A percentile compares a stretch with the other conserved stretches of the same genome.
phyloP scores from a whole-genome alignment of 345 rosid species.

The Streptanthus diversifolius region DNA sequence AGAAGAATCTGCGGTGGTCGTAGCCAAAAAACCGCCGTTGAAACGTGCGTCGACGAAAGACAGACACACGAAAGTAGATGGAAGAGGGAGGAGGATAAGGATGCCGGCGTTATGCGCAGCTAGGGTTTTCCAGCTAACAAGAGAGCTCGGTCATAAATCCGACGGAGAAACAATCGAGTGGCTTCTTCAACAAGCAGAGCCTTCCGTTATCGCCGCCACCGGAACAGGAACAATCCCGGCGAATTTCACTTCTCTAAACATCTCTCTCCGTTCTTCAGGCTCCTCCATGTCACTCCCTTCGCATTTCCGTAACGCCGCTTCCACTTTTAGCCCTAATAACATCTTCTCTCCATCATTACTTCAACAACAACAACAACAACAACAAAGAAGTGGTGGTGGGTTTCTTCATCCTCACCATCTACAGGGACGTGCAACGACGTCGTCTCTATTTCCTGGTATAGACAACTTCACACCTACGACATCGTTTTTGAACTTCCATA shows the following conservation, averaged over 20 bases:
- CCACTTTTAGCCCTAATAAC: conserved; percentile 47
- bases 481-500: conserved; percentile 71
- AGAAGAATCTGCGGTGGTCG: conserved; percentile 31
- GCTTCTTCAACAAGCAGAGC: conserved; percentile 98
- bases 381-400: conserved; percentile 1
- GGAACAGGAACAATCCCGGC: conserved; percentile 99
- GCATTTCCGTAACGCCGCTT: conserved; percentile 60
- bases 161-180: conserved; percentile 98
- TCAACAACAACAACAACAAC: conserved; percentile 31
- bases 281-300: conserved; percentile 88
- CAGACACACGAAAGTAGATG: conserved; percentile 94
- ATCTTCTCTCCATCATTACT: conserved; percentile 19
- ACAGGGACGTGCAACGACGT: conserved; percentile 33
- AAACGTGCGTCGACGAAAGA: conserved; percentile 89
- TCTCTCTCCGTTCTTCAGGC: conserved; percentile 87
- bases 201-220: conserved; percentile 93
- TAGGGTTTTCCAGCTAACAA: conserved; percentile 89
- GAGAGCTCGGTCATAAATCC: conserved; percentile 90
- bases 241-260: conserved; percentile 85
- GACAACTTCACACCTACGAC: conserved; percentile 40
- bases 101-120: conserved; percentile 99
- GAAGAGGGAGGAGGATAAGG: conserved; percentile 92
- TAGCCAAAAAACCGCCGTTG: conserved; percentile 64
- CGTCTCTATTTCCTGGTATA: conserved; percentile 31
- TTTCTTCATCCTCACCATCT: conserved; percentile 19